Evolutionary conservation across 2,329 filamentous ascomycete genomes (phyloP).

Genomic region (Trichoderma oligosporum): DNA sequence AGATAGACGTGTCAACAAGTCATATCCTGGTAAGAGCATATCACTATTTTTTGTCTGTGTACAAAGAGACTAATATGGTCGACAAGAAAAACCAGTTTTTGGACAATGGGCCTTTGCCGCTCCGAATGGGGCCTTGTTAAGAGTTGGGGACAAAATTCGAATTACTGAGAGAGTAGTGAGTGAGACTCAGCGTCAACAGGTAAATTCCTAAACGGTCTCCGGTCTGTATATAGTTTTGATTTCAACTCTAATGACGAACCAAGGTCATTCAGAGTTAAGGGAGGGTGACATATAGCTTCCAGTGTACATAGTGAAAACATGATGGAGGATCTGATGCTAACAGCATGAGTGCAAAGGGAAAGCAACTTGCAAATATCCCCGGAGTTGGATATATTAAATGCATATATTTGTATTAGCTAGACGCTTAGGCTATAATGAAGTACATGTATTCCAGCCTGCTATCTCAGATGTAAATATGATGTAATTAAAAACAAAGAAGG

Average conservation of each 20-base stretch:
- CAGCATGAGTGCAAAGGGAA: neutral
- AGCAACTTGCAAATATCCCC: neutral
- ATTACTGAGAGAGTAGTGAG: slow-evolving; percentile 14
- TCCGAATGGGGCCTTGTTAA: slow-evolving; percentile 20
- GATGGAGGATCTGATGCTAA: neutral
- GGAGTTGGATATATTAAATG: neutral
- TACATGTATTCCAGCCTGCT: too few relatives aligned
- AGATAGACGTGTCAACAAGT: slow-evolving; percentile 22
- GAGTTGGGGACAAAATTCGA: slow-evolving; percentile 27
- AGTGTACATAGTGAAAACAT: neutral
- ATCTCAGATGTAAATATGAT: too few relatives aligned
- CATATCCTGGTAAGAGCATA: slow-evolving; percentile 21
- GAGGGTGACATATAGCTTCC: neutral
- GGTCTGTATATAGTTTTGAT: neutral
- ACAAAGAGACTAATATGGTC: neutral
- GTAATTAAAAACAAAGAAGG: neutral
- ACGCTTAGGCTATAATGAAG: too few relatives aligned
- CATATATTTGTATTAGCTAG: too few relatives aligned
- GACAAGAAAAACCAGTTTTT: slow-evolving; percentile 24
- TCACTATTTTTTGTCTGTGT: neutral
- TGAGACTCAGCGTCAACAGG: neutral
- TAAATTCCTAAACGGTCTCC: too few relatives aligned
- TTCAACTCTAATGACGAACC: neutral
- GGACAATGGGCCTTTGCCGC: slow-evolving; percentile 23
- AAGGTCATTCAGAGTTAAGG: neutral